Base-by-base conservation (phyloP, 139 green algal genomes). In the Raphidocelis subcapitata region DNA sequence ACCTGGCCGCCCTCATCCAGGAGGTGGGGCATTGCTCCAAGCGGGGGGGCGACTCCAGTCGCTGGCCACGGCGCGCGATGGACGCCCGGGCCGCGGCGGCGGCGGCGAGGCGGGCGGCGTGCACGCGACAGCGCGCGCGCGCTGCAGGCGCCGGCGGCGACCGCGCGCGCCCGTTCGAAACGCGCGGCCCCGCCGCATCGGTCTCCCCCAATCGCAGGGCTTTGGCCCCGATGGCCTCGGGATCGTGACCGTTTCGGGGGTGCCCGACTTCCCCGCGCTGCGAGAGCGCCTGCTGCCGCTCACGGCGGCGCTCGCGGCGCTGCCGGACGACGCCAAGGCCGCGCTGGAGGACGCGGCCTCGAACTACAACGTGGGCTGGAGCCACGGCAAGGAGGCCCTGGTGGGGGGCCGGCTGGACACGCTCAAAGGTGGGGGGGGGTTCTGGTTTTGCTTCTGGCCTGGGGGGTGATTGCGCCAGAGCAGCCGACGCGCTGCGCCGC, bases 291-390 rank as follows among this genome's bases (percentile, higher is more conserved):
- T 94, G 49, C 74, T 94, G 46, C 87, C 84, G 0, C 62, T 91
- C 10, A 84, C 85, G 2, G 52, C 72, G 2, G 18, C 55, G 0
- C 80, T 94, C 35, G 85, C 87, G 36, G 87, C 87, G 52, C 61
- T 91, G 49, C 79, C 86, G 3, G 59, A 79, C 0, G 28, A 36
- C 12, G 61, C 75, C 5, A 70, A 70, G 59, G 33, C n/a, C 2
- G 28, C n/a, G 5, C 82, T 76, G 24, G 89, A 90, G 57, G 83
- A 94, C 41, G 32, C 77, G 2, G 51, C 35, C 3, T 85, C 68
- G 54, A 36, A 31, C 24, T 95, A 90, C 80, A 91, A 83, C 72
- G 75, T 93, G 24, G 90, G 90, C 0, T 95, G 90, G 90, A 83
- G 62, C 12, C 85, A 89, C 61, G 90, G 90, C 28, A 80, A 77